Conservation (phyloP, 2,329 filamentous ascomycete species). For the Trichophyton verrucosum region DNA sequence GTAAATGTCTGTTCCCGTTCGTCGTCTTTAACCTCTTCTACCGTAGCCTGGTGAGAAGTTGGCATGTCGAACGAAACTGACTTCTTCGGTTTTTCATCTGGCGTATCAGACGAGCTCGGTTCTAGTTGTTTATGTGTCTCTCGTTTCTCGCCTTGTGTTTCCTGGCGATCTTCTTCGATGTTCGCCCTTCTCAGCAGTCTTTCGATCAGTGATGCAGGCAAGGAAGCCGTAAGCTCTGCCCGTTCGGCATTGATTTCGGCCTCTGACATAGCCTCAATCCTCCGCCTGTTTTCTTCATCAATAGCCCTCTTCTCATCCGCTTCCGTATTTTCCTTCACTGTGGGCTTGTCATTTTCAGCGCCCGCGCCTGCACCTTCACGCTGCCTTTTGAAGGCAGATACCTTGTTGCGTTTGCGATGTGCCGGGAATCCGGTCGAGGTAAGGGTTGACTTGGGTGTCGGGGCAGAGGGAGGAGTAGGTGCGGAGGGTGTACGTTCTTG, state of each 20-base stretch:
- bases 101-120: conserved; percentile 1
- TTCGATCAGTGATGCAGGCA: conserved; percentile 66
- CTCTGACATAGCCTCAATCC: conserved; percentile 63
- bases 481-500: conserved; percentile 56
- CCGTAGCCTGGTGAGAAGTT: conserved; percentile 7
- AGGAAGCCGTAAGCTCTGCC: conserved; percentile 62
- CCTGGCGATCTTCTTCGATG: conserved; percentile 48
- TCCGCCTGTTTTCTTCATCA: conserved; percentile 66
- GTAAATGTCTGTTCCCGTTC: conserved; percentile 6
- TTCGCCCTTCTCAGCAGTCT: conserved; percentile 63
- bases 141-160: conserved; percentile 4
- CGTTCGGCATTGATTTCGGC: conserved; percentile 71
- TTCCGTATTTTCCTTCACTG: conserved; percentile 18
- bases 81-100: conserved; percentile 14
- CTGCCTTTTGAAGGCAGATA: conserved; percentile 70
- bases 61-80: conserved; percentile 21
- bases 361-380: conserved; percentile 23
- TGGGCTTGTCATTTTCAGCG: conserved; percentile 11
- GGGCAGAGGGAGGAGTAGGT: conserved; percentile 22
- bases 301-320: conserved; percentile 58
- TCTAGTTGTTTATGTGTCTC: neutral
- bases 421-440: conserved; percentile 68
- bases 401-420: conserved; percentile 61
- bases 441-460: conserved; percentile 50
- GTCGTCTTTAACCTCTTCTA: conserved; percentile 2